phyloP scores from a whole-genome alignment of 78 protist species.

The Anaeramoeba flamelloides region DNA sequence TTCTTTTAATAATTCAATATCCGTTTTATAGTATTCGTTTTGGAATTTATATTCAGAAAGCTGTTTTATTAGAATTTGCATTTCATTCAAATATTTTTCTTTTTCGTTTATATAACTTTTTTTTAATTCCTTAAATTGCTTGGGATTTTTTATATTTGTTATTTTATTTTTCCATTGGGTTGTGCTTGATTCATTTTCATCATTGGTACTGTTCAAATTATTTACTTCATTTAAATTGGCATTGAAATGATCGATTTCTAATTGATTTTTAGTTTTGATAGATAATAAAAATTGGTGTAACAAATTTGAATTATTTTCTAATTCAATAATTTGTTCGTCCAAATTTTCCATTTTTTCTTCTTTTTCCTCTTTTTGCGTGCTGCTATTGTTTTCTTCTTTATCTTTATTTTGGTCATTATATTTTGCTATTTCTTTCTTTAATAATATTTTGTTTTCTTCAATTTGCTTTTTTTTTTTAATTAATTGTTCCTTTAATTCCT shows the following conservation, averaged over 20 bases:
- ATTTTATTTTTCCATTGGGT: not conserved
- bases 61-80: not conserved
- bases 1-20: not conserved
- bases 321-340: not conserved
- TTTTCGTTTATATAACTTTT: not conserved
- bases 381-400: not conserved
- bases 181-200: not conserved
- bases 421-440: too few relatives aligned
- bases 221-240: not conserved
- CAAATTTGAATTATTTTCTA: not conserved
- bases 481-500: not conserved
- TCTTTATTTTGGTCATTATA: not conserved
- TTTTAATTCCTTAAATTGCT: not conserved
- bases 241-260: not conserved
- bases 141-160: not conserved
- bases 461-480: not conserved
- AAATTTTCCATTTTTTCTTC: not conserved
- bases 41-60: not conserved
- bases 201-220: not conserved
- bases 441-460: too few relatives aligned
- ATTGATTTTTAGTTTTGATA: not conserved
- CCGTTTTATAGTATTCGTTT: not conserved
- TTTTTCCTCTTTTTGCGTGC: not conserved
- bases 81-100: not conserved
- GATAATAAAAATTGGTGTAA: not conserved